Conservation (phyloP, 345 rosid genomes). For the Eucalyptus sp. region DNA sequence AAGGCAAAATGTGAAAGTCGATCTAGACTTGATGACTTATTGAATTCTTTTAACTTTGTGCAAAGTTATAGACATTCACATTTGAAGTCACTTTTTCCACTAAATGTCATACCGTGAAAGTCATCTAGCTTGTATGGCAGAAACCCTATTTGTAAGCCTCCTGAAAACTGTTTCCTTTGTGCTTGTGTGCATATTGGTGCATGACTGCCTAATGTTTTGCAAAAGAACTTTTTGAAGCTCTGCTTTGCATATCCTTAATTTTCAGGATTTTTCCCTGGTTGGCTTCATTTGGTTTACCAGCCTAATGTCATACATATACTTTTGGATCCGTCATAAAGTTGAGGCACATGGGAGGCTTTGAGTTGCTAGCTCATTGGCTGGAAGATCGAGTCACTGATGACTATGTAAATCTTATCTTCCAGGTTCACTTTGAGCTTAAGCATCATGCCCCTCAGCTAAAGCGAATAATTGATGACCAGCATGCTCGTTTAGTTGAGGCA, state of each 20-base stretch:
- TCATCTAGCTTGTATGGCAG: neutral
- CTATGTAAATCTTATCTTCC: neutral
- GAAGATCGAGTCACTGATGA: neutral
- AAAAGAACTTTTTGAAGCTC: neutral
- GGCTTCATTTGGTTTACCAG: neutral
- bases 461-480: conserved; percentile 69
- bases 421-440: conserved; percentile 84
- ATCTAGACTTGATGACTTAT: neutral
- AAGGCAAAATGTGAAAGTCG: neutral
- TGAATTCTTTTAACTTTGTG: neutral
- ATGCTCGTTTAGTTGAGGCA: conserved; percentile 48
- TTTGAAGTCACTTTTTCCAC: neutral
- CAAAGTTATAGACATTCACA: neutral
- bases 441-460: conserved; percentile 83
- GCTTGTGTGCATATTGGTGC: neutral
- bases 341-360: neutral
- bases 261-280: neutral
- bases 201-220: neutral
- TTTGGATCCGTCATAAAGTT: neutral
- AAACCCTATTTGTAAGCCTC: neutral
- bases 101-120: neutral
- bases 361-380: neutral
- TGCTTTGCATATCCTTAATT: neutral
- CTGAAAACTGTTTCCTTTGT: neutral
- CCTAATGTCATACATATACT: neutral